These are phyloP conservation scores for Tripterygium wilfordii DNA, from an alignment of 177 flowering plant genomes.

Conservation along the genomic window DNA sequence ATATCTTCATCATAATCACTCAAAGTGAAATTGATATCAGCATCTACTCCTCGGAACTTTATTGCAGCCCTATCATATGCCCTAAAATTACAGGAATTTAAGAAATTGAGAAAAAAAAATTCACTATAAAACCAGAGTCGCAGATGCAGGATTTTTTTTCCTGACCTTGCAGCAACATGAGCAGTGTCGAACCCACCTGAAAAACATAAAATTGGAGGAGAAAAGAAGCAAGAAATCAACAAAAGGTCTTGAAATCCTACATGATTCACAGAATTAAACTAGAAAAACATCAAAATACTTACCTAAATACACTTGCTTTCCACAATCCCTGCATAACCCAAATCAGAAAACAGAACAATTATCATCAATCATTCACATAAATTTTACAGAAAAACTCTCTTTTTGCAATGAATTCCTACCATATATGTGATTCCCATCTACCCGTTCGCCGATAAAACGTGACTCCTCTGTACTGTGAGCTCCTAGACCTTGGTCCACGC, in stretches of 20 bases:
- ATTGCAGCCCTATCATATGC: slow-evolving; percentile 51
- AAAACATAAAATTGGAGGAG: background rate
- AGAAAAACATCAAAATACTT: background rate
- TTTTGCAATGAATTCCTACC: no score
- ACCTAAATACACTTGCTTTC: slow-evolving; percentile 96
- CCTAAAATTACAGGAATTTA: no score
- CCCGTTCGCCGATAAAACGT: slow-evolving; percentile 69
- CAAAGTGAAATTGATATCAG: slow-evolving; percentile 37
- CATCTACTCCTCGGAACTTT: slow-evolving; percentile 41
- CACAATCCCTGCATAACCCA: slow-evolving; percentile 71
- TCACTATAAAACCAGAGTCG: no score
- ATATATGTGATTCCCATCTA: slow-evolving; percentile 97
- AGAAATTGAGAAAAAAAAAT: background rate
- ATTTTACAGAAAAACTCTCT: background rate
- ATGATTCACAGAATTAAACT: background rate
- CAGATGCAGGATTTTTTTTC: no score
- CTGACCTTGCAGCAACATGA: slow-evolving; percentile 46
- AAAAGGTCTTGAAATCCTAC: slow-evolving; percentile 6
- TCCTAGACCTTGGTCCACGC: slow-evolving; percentile 52
- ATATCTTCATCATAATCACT: slow-evolving; percentile 36
- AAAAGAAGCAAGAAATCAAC: background rate
- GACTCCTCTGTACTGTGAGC: slow-evolving; percentile 60
- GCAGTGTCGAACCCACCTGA: slow-evolving; percentile 50
- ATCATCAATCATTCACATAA: background rate
- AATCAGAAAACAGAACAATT: background rate